Conservation (phyloP, 1,139 yeast genomes). For the Candida mesenterica region DNA sequence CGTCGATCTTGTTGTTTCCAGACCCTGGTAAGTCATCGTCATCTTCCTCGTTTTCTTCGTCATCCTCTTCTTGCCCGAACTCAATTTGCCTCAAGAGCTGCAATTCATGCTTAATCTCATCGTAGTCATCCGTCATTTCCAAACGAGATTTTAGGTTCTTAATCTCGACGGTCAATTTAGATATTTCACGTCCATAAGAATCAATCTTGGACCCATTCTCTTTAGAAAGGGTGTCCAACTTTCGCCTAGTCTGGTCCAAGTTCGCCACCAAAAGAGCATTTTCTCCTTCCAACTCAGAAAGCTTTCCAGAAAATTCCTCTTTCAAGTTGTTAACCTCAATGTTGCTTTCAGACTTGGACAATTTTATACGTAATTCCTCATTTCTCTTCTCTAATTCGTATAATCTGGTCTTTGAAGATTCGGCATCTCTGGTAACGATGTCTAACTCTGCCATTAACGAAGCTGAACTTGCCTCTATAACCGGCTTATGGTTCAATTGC, state of each 20-base stretch:
- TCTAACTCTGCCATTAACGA: slow-evolving; percentile 55
- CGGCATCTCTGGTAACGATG: slow-evolving; percentile 70
- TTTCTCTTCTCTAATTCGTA: slow-evolving; percentile 76
- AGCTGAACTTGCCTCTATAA: slow-evolving; percentile 19
- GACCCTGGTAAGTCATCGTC: slow-evolving; percentile 5
- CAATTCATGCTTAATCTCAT: slow-evolving; percentile 73
- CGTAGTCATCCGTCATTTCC: slow-evolving; percentile 59
- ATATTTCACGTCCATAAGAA: slow-evolving; percentile 44
- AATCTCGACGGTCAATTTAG: slow-evolving; percentile 50
- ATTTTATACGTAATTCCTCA: slow-evolving; percentile 65
- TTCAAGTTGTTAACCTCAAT: slow-evolving; percentile 31
- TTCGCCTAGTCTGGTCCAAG: slow-evolving; percentile 50
- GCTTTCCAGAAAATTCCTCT: slow-evolving; percentile 38
- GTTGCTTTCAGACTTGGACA: slow-evolving; percentile 53
- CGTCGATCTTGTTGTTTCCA: slow-evolving; percentile 31
- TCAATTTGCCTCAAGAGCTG: slow-evolving; percentile 71
- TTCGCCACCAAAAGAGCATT: slow-evolving; percentile 64
- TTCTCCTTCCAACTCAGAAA: slow-evolving; percentile 63
- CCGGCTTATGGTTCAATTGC: slow-evolving; percentile 42
- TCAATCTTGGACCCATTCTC: slow-evolving; percentile 37
- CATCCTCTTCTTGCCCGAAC: slow-evolving; percentile 52
- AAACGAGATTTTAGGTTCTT: slow-evolving; percentile 47
- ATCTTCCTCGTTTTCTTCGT: slow-evolving; percentile 16
- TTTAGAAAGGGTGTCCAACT: slow-evolving; percentile 28
- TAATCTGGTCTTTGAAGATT: slow-evolving; percentile 64